A percentile compares a stretch with the other conserved stretches of the same genome.
phyloP scores from a whole-genome alignment of 495 filamentous ascomycete species.

The Lophiostoma macrostomum region DNA sequence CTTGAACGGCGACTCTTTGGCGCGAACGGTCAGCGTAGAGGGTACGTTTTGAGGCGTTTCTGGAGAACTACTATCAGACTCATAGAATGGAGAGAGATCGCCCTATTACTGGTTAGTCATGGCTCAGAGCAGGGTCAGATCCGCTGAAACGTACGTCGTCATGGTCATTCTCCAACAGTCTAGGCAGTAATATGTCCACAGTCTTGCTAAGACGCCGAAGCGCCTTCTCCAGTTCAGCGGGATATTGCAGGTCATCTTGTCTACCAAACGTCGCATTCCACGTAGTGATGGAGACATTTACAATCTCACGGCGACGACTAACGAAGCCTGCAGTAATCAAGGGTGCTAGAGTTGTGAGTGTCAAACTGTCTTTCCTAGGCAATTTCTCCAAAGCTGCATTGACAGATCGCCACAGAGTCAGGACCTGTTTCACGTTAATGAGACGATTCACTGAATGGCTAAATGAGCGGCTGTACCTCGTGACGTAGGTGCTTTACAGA shows the following conservation, averaged over 20 bases:
- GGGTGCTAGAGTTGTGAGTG: conserved; percentile 48
- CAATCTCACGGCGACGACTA: conserved; percentile 52
- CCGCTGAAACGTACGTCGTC: conserved; percentile 37
- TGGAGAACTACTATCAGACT: conserved; percentile 8
- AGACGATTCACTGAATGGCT: conserved; percentile 27
- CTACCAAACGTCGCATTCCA: conserved; percentile 60
- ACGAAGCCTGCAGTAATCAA: conserved; percentile 58
- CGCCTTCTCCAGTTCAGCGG: conserved; percentile 46
- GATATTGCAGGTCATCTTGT: conserved; percentile 47
- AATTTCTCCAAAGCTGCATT: conserved; percentile 31
- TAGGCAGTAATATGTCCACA: conserved; percentile 49
- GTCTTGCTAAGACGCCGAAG: conserved; percentile 48
- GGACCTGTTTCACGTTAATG: conserved; percentile 30
- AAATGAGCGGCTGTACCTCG: conserved; percentile 28
- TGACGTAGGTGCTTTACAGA: conserved; percentile 7
- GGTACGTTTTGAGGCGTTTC: background rate
- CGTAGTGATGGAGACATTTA: conserved; percentile 53
- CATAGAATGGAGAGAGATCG: conserved; percentile 20
- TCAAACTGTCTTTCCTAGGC: conserved; percentile 41
- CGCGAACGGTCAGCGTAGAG: background rate
- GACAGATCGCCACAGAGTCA: conserved; percentile 34
- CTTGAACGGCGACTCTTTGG: conserved; percentile 15
- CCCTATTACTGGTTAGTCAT: conserved; percentile 12
- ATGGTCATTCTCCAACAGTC: conserved; percentile 43
- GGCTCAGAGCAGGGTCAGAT: conserved; percentile 54